Conservation (phyloP, 2,329 filamentous ascomycete species). For the Claviceps africana region DNA sequence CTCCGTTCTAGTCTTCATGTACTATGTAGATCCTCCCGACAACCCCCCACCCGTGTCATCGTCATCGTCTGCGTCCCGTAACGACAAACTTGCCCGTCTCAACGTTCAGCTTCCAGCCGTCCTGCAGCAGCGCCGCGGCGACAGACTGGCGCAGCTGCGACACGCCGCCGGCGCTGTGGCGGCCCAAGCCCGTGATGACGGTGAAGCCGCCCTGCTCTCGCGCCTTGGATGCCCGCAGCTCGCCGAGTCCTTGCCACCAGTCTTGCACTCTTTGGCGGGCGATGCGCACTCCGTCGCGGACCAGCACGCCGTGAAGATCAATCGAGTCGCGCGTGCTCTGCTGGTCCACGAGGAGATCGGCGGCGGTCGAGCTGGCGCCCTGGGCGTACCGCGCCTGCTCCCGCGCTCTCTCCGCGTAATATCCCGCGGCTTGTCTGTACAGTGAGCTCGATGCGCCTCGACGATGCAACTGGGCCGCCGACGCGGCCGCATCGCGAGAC, state of each 20-base stretch:
- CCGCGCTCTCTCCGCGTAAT: constrained; percentile 59
- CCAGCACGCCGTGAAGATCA: constrained; percentile 74
- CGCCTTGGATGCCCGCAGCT: constrained; percentile 38
- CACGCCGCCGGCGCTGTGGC: constrained; percentile 63
- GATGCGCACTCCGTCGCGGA: constrained; percentile 70
- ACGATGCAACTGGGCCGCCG: constrained; percentile 28
- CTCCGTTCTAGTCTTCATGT: too few relatives aligned
- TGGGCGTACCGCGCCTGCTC: constrained; percentile 46
- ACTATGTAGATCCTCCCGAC: too few relatives aligned
- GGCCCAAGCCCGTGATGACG: constrained; percentile 69
- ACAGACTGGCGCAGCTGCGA: constrained; percentile 69
- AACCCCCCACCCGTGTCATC: too few relatives aligned
- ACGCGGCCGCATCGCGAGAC: constrained; percentile 18
- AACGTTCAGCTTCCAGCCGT: constrained; percentile 73
- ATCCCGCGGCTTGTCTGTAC: constrained; percentile 60
- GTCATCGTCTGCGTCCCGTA: constrained; percentile 36
- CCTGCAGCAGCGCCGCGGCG: constrained; percentile 55
- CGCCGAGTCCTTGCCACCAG: constrained; percentile 69
- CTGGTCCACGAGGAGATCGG: constrained; percentile 53
- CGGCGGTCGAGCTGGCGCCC: constrained; percentile 47
- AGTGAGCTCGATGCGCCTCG: constrained; percentile 53
- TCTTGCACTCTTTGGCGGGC: constrained; percentile 47
- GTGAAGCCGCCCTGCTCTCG: constrained; percentile 41
- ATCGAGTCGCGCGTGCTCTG: constrained; percentile 49
- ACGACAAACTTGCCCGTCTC: constrained; percentile 58